Base-by-base conservation (phyloP, 2,329 filamentous ascomycete genomes). In the Aspergillus quadrilineatus region DNA sequence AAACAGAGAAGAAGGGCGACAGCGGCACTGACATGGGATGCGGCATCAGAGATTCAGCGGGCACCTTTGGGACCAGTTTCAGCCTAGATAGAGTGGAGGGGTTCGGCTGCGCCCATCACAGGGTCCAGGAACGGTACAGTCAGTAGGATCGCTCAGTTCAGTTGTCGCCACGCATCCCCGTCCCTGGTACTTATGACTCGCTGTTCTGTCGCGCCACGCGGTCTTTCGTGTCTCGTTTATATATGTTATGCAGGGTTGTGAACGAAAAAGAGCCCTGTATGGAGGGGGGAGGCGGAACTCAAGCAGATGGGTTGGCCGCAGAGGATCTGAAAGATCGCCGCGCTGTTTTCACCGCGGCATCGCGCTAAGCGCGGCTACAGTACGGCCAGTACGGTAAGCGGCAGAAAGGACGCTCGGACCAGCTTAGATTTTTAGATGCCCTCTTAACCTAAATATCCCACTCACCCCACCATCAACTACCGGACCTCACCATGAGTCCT, bases 391-490 rank as follows among this genome's bases (percentile, higher is more conserved):
- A 28, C 26, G 26, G 26, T 28, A 6, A 28, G 26, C 26, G 26
- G 26, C 26, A 28, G 26, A 6, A 69, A 60, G 30, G 59, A 63
- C 69, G 73, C 72, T 73, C 63, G 70, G 73, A 67, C 72, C 72
- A 74, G 68, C 69, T 65, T 67, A 72, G 68, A 71, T 72, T 63
- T 37, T 58, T 61, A 46, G 15, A 29, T 49, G 8, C 17, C 4
- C n/a, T 8, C 34, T 44, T 6, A 39, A 53, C 28, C n/a, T 36
- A 28, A 28, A 6, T 28, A 37, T 28, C 41, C 34, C 28, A 26
- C 43, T 41, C 41, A 46, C 50, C 50, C 50, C 48, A 43, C 47
- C 42, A 51, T 10, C 36, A n/a, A 14, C 6, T 22, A 28, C 15
- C 15, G 42, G 32, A 15, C 29, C 12, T 48, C 36, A 32, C 17